Conservation (phyloP, 495 filamentous ascomycete species). For the Collariella sp. region DNA sequence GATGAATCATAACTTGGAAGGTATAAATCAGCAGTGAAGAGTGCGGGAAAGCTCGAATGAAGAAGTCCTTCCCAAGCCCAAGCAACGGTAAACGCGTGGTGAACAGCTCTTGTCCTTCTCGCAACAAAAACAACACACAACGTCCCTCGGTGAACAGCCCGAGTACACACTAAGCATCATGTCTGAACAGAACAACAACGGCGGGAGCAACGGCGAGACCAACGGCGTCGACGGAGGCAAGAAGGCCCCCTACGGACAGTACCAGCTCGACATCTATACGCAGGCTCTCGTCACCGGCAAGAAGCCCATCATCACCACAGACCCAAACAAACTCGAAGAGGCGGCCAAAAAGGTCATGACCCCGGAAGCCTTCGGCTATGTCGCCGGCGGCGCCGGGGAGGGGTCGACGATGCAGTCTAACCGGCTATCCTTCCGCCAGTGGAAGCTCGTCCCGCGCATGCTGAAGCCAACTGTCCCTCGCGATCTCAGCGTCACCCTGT, state of each 20-base stretch:
- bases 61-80: background rate
- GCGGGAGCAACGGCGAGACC: slow-evolving; percentile 34
- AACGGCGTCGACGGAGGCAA: too few species aligned
- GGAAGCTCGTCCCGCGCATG: slow-evolving; percentile 48
- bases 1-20: too few species aligned
- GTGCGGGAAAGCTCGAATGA: slow-evolving; percentile 6
- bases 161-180: too few species aligned
- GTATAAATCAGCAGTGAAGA: too few species aligned
- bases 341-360: slow-evolving; percentile 45
- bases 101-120: too few species aligned
- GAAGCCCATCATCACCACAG: slow-evolving; percentile 48
- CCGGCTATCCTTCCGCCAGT: slow-evolving; percentile 54
- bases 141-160: too few species aligned
- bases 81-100: too few species aligned
- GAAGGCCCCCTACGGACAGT: slow-evolving; percentile 25
- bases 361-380: slow-evolving; percentile 49
- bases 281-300: slow-evolving; percentile 41
- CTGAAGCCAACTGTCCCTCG: slow-evolving; percentile 33
- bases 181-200: background rate
- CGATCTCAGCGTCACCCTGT: slow-evolving; percentile 47
- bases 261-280: slow-evolving; percentile 43
- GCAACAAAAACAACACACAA: too few species aligned
- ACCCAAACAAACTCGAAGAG: slow-evolving; percentile 51
- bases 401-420: slow-evolving; percentile 58
- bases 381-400: slow-evolving; percentile 57